These are phyloP conservation scores for Coprinopsis marcescibilis DNA, from an alignment of 768 basidiomycete species.

Conservation along the genomic window DNA sequence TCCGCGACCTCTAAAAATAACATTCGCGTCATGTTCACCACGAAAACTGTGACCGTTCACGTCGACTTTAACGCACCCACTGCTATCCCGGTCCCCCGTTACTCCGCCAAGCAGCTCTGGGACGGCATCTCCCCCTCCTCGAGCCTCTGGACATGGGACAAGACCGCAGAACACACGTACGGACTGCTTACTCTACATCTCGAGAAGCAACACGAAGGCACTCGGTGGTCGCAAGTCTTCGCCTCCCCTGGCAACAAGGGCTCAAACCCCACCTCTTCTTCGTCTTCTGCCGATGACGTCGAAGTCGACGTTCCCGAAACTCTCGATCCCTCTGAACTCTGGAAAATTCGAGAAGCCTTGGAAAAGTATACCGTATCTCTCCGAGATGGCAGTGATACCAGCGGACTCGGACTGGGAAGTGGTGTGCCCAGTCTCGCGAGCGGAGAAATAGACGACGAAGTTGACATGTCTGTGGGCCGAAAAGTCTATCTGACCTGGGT, in stretches of 20 bases:
- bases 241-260: conserved; percentile 36
- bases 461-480: conserved; percentile 70
- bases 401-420: conserved; percentile 57
- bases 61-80: conserved; percentile 35
- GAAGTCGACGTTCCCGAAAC: conserved; percentile 81
- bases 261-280: conserved; percentile 21
- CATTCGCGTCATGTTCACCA: conserved; percentile 65
- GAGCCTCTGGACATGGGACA: conserved; percentile 94
- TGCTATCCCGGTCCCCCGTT: conserved; percentile 41
- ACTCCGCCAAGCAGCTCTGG: conserved; percentile 68
- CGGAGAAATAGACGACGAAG: conserved; percentile 90
- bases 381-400: conserved; percentile 50
- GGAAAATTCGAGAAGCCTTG: conserved; percentile 70
- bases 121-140: conserved; percentile 67
- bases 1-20: conserved; percentile 53
- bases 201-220: conserved; percentile 79
- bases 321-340: conserved; percentile 78
- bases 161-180: conserved; percentile 59
- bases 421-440: conserved; percentile 77
- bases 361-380: conserved; percentile 80
- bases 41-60: conserved; percentile 59
- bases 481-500: conserved; percentile 66
- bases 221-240: conserved; percentile 87
- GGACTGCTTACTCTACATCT: conserved; percentile 79
- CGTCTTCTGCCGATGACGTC: conserved; percentile 20